phyloP scores from a whole-genome alignment of 352 stramenopile genomes.

The Phytophthora cajani region DNA sequence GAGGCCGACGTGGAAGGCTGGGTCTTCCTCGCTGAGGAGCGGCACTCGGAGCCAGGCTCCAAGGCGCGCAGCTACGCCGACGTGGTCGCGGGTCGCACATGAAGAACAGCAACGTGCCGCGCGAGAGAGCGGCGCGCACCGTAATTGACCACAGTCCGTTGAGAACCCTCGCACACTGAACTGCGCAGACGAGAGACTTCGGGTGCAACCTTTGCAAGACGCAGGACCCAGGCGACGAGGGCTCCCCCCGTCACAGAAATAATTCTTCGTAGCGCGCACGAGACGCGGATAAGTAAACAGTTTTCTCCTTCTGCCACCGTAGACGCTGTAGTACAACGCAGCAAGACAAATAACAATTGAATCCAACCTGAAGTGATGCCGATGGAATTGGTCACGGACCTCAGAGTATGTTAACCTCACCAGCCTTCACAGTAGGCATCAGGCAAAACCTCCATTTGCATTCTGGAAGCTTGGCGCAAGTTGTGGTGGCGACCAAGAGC shows the following conservation, averaged over 20 bases:
- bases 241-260: constrained; percentile 7
- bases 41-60: constrained; percentile 16
- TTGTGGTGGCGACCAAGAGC: no score
- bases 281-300: constrained; percentile 11
- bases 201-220: neutral
- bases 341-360: constrained; percentile 13
- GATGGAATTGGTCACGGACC: constrained; percentile 4
- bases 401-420: no score
- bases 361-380: constrained; percentile 21
- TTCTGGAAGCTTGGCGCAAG: no score
- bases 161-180: constrained; percentile 2
- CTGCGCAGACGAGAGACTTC: neutral
- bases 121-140: neutral
- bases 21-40: constrained; percentile 52
- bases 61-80: constrained; percentile 54
- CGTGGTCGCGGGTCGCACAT: constrained; percentile 43
- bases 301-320: constrained; percentile 10
- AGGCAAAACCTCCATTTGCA: no score
- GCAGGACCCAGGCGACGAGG: constrained; percentile 4
- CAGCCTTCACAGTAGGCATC: no score
- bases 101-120: neutral
- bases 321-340: constrained; percentile 13
- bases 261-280: constrained; percentile 2
- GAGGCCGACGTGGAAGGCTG: constrained; percentile 54
- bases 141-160: constrained; percentile 2